A percentile compares a stretch with the other conserved stretches of the same genome.
These are phyloP conservation scores for Kodamaea anthophila DNA, from an alignment of 1,139 yeast species.

Conservation along the genomic window DNA sequence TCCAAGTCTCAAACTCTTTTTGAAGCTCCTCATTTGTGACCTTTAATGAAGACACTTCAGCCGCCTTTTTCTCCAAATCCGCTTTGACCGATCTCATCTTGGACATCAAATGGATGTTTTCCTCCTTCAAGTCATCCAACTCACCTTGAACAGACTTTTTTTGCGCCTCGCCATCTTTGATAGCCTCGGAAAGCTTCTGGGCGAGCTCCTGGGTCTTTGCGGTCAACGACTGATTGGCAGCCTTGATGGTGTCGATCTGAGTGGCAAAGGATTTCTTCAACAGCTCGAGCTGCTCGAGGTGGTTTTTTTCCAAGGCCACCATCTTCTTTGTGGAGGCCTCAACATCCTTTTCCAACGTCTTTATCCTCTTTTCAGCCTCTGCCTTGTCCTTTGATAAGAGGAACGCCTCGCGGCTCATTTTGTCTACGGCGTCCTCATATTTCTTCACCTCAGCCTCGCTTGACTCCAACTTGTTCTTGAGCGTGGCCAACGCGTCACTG, in stretches of 20 bases:
- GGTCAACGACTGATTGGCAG: conserved; percentile 19
- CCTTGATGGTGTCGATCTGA: conserved; percentile 18
- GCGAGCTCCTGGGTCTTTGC: conserved; percentile 20
- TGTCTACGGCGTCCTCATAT: conserved; percentile 84
- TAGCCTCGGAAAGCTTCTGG: conserved; percentile 11
- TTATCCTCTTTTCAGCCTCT: conserved; percentile 40
- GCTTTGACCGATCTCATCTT: conserved; percentile 24
- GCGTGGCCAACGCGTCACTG: conserved; percentile 16
- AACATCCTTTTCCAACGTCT: conserved; percentile 37
- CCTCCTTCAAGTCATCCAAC: conserved; percentile 27
- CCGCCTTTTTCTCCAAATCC: neutral
- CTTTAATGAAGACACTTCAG: conserved; percentile 1
- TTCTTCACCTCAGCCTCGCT: conserved; percentile 48
- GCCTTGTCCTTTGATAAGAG: conserved; percentile 57
- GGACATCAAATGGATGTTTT: conserved; percentile 33
- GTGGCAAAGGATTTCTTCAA: conserved; percentile 17
- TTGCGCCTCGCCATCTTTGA: conserved; percentile 11
- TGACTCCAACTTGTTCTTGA: conserved; percentile 23
- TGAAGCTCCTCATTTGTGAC: conserved; percentile 2
- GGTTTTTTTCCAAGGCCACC: conserved; percentile 2
- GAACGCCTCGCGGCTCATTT: conserved; percentile 81
- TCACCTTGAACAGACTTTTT: conserved; percentile 18
- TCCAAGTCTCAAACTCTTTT: neutral
- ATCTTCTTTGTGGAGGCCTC: conserved; percentile 10
- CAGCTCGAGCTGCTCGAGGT: conserved; percentile 2